phyloP scores from a whole-genome alignment of 2,329 filamentous ascomycete genomes.

The Aspergillus clavatus region DNA sequence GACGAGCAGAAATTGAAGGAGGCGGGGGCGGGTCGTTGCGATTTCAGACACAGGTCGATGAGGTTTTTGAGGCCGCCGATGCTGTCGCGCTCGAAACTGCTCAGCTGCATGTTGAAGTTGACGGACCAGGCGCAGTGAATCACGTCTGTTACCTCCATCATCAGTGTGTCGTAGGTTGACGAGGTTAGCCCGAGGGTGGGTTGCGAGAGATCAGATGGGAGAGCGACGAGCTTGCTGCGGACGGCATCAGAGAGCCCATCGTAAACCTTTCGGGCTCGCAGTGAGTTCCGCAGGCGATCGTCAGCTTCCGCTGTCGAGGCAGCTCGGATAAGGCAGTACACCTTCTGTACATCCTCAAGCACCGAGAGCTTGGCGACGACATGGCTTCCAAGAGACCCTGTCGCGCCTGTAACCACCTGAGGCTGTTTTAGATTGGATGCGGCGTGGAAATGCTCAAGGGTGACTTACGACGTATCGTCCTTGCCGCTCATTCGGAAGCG shows the following conservation, averaged over 20 bases:
- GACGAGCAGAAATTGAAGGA: slow-evolving; percentile 50
- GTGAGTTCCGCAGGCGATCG: slow-evolving; percentile 43
- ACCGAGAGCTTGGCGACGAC: slow-evolving; percentile 46
- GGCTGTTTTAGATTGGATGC: not conserved
- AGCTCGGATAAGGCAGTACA: slow-evolving; percentile 57
- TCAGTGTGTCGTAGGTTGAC: slow-evolving; percentile 40
- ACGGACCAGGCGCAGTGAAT: slow-evolving; percentile 63
- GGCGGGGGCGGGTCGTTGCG: slow-evolving; percentile 28
- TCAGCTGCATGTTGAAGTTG: slow-evolving; percentile 57
- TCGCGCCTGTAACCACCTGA: slow-evolving; percentile 57
- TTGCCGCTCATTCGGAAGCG: slow-evolving; percentile 13
- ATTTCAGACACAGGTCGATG: slow-evolving; percentile 34
- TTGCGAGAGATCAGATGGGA: slow-evolving; percentile 47
- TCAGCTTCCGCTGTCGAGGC: slow-evolving; percentile 38
- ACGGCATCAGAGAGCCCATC: slow-evolving; percentile 13
- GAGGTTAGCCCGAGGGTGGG: slow-evolving; percentile 46
- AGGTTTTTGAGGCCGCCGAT: slow-evolving; percentile 47
- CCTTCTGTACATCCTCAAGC: slow-evolving; percentile 33
- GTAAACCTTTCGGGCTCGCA: slow-evolving; percentile 35
- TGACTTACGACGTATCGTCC: slow-evolving; percentile 23
- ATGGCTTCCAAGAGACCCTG: slow-evolving; percentile 61
- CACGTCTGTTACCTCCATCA: slow-evolving; percentile 45
- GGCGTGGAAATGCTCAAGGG: no score
- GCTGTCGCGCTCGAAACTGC: slow-evolving; percentile 52
- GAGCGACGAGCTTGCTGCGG: slow-evolving; percentile 42